Base-by-base conservation (phyloP, 2,329 filamentous ascomycete genomes). In the Neonectria faginata region DNA sequence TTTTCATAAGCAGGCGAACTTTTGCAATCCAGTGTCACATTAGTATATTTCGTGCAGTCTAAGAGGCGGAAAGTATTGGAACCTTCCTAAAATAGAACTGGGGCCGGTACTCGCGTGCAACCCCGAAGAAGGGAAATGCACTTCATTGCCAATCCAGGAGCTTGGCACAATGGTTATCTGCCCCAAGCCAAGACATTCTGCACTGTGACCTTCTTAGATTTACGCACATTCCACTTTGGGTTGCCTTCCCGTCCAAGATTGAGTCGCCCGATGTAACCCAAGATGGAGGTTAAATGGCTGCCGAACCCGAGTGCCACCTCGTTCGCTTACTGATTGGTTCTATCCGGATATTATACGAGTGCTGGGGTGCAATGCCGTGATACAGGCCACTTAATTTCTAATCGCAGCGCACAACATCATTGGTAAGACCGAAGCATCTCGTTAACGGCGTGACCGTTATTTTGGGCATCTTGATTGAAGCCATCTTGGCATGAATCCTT, bases 51-150 rank as follows among this genome's bases (percentile, higher is more conserved):
- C 16, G 12, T 33, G 33, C 29, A 29, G 14, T 27, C 33, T 20
- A 42, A 36, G 14, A 33, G 20, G 48, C 36, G 44, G 39, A 27
- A 39, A 31, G 12, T 14, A 12, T 59, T n/a, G 16, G 51, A 53
- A 51, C 57, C 57, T 60, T 60, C 57, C 57, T 60, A 60, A 53
- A 45, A 42, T 11, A 53, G 57, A 20, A 31, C 11, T 44, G 18
- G 29, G 11, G 27, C 57, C 57, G 57, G 31, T 18, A 16, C 18
- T 25, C n/a, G 57, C 39, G 36, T 36, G 39, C 39, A 53, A 51
- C 57, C 53, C 36, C 36, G 53, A 44, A 5, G 27, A 53, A 44
- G 48, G 9, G 8, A 51, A 51, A 7, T 36, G 29, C 22, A 51
- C 5, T 51, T 33, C 48, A 29, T 51, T 51, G 11, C 48, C 22